Conservation (phyloP, 164 flowering plant genomes). For the Platanus orientalis region DNA sequence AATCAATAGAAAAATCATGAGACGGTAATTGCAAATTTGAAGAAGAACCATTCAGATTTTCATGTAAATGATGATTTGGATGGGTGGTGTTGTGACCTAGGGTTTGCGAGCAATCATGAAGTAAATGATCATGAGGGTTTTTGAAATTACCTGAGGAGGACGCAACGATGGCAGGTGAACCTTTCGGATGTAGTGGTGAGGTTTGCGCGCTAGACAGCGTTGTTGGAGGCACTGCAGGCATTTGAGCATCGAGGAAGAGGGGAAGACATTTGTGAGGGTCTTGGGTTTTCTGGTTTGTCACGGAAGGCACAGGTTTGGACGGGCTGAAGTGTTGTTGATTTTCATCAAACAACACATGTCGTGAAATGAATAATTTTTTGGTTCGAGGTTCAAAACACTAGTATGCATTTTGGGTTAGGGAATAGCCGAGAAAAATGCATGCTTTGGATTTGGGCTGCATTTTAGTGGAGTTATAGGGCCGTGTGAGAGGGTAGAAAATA, state of each 20-base stretch:
- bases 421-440: too few species aligned
- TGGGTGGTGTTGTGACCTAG: slow-evolving; percentile 1
- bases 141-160: slow-evolving; percentile 10
- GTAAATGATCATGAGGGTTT: not conserved
- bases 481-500: too few species aligned
- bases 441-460: too few species aligned
- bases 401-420: too few species aligned
- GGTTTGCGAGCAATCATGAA: slow-evolving; percentile 4
- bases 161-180: slow-evolving; percentile 10
- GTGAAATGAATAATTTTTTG: not conserved
- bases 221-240: not conserved
- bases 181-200: not conserved
- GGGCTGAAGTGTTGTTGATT: not conserved
- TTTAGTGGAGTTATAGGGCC: too few species aligned
- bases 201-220: not conserved
- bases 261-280: too few species aligned
- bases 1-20: too few species aligned
- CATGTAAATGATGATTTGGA: too few species aligned
- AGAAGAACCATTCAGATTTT: too few species aligned
- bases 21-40: too few species aligned
- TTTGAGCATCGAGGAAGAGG: not conserved
- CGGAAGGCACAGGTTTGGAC: not conserved
- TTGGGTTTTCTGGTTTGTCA: too few species aligned
- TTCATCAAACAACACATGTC: too few species aligned
- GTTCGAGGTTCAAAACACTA: slow-evolving; percentile 5